These are phyloP conservation scores for Penstemon eatonii DNA, from an alignment of 257 asterid species.

Conservation along the genomic window DNA sequence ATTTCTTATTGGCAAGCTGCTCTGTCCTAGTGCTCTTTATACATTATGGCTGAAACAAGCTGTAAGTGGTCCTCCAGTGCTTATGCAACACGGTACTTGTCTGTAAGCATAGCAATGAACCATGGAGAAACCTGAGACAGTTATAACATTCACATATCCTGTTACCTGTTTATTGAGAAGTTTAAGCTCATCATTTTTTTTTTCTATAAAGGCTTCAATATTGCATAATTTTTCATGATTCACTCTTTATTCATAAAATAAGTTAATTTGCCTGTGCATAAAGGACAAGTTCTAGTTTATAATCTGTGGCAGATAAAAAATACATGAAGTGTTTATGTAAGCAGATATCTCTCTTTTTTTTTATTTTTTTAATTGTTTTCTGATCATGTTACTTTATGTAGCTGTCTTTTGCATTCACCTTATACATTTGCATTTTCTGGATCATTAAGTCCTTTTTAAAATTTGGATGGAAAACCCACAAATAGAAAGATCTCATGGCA, in stretches of 20 bases:
- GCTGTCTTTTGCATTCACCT: background rate
- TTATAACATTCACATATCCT: constrained; percentile 16
- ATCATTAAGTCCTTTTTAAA: background rate
- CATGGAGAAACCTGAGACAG: constrained; percentile 1
- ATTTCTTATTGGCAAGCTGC: background rate
- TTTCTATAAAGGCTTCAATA: background rate
- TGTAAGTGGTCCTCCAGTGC: constrained; percentile 3
- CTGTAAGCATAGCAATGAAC: constrained; percentile 9
- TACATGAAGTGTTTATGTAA: constrained; percentile 3
- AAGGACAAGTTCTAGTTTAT: background rate
- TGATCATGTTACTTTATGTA: background rate
- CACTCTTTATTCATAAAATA: background rate
- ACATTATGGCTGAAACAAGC: constrained; percentile 3
- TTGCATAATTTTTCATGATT: too few relatives aligned
- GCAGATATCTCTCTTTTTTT: background rate
- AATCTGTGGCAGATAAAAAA: background rate
- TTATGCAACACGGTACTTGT: background rate
- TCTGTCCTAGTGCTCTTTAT: background rate
- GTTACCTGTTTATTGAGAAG: background rate
- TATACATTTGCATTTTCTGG: background rate
- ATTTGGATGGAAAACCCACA: constrained; percentile 11
- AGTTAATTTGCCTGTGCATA: constrained; percentile 1
- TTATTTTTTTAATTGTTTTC: background rate
- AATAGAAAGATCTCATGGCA: background rate
- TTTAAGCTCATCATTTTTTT: background rate